Base-by-base conservation (phyloP, 352 stramenopile species). In the Phytopythium kandeliae region DNA sequence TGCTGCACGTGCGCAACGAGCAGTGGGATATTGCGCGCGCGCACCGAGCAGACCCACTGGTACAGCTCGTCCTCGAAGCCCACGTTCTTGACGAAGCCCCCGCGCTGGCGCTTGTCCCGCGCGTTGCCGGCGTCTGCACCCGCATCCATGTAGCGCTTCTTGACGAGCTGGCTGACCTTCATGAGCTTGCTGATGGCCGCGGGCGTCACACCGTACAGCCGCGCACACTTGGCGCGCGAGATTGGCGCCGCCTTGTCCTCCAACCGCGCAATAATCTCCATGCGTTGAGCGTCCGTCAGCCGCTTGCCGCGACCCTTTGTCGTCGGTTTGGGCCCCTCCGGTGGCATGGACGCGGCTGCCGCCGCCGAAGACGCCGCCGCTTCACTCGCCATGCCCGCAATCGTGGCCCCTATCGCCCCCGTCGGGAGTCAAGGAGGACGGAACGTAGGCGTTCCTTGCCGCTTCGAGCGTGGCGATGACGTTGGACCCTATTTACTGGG, bases 121-220 rank as follows among this genome's bases (percentile, higher is more conserved):
- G 60, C 40, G 13, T 55, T 51, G 12, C 61, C 51, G 10, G 56
- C 57, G 15, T 72, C 61, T 1, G 48, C 55, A n/a, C 65, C 69
- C 28, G 68, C 75, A 28, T 78, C 69, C 43, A 72, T 70, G 48
- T 86, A 86, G 42, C 78, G 75, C 54, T 85, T 83, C 46, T 86
- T 86, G 54, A 90, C 75, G 17, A 63, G 69, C 49, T 78, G 58
- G 24, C 75, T 76, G 37, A 78, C 71, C 51, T 90, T 86, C 71
- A 85, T 85, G 63, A 90, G 74, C 58, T 88, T 87, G 48, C 76
- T 85, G 67, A 88, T 90, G 35, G 78, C 78, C 25, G 78, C 77
- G 51, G 72, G 77, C 22, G 68, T 83, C 38, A 90, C 77, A 36
- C 76, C 76, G 48, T 88, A 87, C 43, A 78, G 51, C 1, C 74